A percentile compares a stretch with the other conserved stretches of the same genome.
phyloP scores from a whole-genome alignment of 441 rosid genomes.

The Manihot esculenta region DNA sequence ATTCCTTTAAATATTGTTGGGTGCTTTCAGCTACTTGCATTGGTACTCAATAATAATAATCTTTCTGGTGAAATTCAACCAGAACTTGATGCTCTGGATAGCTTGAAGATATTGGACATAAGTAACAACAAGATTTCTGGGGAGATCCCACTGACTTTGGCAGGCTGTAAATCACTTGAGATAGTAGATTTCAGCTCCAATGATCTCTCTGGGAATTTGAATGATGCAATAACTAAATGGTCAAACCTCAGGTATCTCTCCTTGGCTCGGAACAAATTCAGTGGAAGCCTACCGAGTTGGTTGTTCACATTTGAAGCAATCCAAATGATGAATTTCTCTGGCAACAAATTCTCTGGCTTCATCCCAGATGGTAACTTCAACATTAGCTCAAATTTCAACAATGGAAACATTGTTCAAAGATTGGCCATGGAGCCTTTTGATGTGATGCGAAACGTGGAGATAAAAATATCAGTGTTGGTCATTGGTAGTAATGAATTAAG shows the following conservation, averaged over 20 bases:
- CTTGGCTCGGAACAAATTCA: constrained; percentile 69
- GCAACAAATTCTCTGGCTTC: constrained; percentile 73
- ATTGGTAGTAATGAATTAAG: constrained; percentile 49
- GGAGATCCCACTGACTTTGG: constrained; percentile 84
- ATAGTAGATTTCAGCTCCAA: constrained; percentile 83
- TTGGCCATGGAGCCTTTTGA: constrained; percentile 21
- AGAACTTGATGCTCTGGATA: constrained; percentile 82
- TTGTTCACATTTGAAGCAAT: constrained; percentile 67
- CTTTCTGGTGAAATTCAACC: constrained; percentile 84
- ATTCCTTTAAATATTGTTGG: constrained; percentile 83
- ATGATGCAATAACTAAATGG: constrained; percentile 87
- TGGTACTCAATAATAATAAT: constrained; percentile 68
- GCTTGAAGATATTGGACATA: constrained; percentile 75
- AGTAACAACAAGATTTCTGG: constrained; percentile 80
- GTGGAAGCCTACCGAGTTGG: constrained; percentile 73
- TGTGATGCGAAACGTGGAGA: constrained; percentile 33
- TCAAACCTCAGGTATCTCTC: constrained; percentile 72
- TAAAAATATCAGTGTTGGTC: constrained; percentile 48
- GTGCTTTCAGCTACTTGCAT: constrained; percentile 78
- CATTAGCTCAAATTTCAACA: constrained; percentile 48
- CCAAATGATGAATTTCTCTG: constrained; percentile 69
- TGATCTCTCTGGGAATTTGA: constrained; percentile 73
- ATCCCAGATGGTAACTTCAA: constrained; percentile 80
- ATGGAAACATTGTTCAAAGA: constrained; percentile 24
- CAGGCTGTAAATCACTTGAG: constrained; percentile 81